A percentile compares a stretch with the other conserved stretches of the same genome.
Evolutionary conservation across 2,329 filamentous ascomycete genomes (phyloP).

Genomic region (Hirsutella minnesotensis): DNA sequence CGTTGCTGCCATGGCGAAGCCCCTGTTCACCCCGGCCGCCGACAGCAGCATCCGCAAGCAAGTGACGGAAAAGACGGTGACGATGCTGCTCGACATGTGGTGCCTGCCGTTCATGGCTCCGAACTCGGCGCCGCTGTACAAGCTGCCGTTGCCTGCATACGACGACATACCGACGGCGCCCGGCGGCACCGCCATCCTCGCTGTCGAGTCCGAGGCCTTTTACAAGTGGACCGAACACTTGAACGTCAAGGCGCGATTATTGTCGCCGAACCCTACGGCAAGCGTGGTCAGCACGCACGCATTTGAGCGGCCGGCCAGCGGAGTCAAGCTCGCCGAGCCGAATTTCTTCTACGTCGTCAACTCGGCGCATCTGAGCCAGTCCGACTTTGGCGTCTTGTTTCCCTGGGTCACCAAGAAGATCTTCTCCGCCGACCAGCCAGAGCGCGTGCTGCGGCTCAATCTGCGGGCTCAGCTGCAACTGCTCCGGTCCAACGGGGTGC

Average conservation of each 20-base stretch:
- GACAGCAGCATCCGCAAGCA: slow-evolving; percentile 48
- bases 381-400: slow-evolving; percentile 74
- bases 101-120: slow-evolving; percentile 58
- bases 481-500: slow-evolving; percentile 35
- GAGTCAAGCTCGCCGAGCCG: slow-evolving; percentile 35
- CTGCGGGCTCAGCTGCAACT: slow-evolving; percentile 46
- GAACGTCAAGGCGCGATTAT: slow-evolving; percentile 51
- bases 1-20: slow-evolving; percentile 34
- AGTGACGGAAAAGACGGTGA: slow-evolving; percentile 53
- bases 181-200: slow-evolving; percentile 49
- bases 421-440: slow-evolving; percentile 44
- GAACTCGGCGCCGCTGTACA: slow-evolving; percentile 50
- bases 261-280: slow-evolving; percentile 44
- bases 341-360: slow-evolving; percentile 63
- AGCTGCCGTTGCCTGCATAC: slow-evolving; percentile 65
- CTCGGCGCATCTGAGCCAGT: slow-evolving; percentile 73
- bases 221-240: slow-evolving; percentile 68
- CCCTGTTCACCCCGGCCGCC: slow-evolving; percentile 48
- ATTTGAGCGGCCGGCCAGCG: slow-evolving; percentile 27
- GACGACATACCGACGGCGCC: slow-evolving; percentile 34
- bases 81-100: slow-evolving; percentile 72
- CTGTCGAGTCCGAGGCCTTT: slow-evolving; percentile 66
- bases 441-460: slow-evolving; percentile 47
- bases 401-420: slow-evolving; percentile 54
- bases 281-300: slow-evolving; percentile 26